phyloP scores from a whole-genome alignment of 2,329 filamentous ascomycete genomes.

The Aureobasidium sp. region DNA sequence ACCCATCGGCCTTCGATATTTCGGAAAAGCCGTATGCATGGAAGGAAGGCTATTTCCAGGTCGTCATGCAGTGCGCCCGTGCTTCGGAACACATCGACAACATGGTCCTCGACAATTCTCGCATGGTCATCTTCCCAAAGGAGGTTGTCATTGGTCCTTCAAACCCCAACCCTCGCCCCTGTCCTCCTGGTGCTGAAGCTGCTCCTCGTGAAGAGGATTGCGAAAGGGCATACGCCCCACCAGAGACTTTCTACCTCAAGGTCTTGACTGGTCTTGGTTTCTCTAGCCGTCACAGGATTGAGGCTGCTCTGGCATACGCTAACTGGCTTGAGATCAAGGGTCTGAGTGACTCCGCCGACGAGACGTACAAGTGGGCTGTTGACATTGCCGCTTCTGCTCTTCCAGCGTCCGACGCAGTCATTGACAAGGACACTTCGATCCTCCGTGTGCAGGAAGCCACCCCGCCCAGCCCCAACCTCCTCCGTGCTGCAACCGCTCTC shows the following conservation, averaged over 20 bases:
- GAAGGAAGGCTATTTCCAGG: conserved; percentile 77
- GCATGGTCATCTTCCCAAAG: conserved; percentile 58
- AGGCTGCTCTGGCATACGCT: conserved; percentile 74
- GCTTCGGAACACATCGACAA: conserved; percentile 75
- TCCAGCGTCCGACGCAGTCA: conserved; percentile 35
- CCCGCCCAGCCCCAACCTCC: conserved; percentile 60
- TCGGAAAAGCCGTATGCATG: conserved; percentile 71
- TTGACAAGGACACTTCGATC: conserved; percentile 56
- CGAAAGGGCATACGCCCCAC: conserved; percentile 56
- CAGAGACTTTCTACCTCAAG: conserved; percentile 72
- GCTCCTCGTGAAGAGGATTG: conserved; percentile 70
- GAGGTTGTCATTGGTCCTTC: conserved; percentile 72
- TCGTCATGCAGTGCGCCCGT: conserved; percentile 66
- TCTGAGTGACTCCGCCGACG: conserved; percentile 53
- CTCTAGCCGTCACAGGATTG: conserved; percentile 65
- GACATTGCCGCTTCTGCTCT: conserved; percentile 59
- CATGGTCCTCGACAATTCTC: conserved; percentile 63
- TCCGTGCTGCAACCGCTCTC: conserved; percentile 66
- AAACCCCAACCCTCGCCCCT: conserved; percentile 69
- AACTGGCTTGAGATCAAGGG: conserved; percentile 77
- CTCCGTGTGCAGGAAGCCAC: conserved; percentile 40
- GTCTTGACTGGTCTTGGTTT: conserved; percentile 76
- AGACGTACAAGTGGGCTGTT: conserved; percentile 68
- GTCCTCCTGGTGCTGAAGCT: conserved; percentile 53
- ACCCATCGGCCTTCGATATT: conserved; percentile 56